Base-by-base conservation (phyloP, 352 stramenopile species). In the Globisporangium nagaii region DNA sequence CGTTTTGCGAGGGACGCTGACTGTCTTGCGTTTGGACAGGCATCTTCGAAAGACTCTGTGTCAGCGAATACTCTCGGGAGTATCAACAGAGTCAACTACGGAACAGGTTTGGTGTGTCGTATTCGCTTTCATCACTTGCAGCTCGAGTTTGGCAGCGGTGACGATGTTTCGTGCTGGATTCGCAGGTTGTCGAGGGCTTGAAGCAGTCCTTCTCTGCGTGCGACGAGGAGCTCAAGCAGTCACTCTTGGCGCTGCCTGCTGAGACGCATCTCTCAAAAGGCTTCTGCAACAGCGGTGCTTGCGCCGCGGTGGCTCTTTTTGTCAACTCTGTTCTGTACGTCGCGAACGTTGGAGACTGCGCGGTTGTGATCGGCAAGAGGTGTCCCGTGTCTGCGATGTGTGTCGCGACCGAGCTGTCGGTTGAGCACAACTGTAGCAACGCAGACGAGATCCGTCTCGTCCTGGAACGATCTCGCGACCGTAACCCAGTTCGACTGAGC, bases 291-390 rank as follows among this genome's bases (percentile, higher is more conserved):
- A 75, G 78, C 2, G 81, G 81, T 0, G 78, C 78, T 3, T 91
- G 79, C 28, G 76, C 71, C 1, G 76, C 87, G 3, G 70, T 87
- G 0, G 72, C 76, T 3, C 58, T 91, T 8, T 82, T 91, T 31
- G 65, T 87, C 22, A 65, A 71, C n/a, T 63, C 62, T 1, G 65
- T 70, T 31, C 56, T 97, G 11, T 96, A 95, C 52, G 78, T 96
- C 2, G 87, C 88, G 12, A 95, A 97, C 56, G 88, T 97, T 17
- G 92, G 92, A 22, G 90, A 98, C 53, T 97, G 92, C 56, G 71
- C 74, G n/a, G 90, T 87, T 6, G 82, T 97, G 9, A 66, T 98
- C 42, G 88, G 86, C 54, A 70, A 83, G 71, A 30, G 70, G 53
- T 62, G 82, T 56, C 50, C 79, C 22, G 52, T 68, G 6, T 61